Evolutionary conservation across 495 filamentous ascomycete species (phyloP), one percentile per base, ranked within the genome.

Genomic region (Daldinia grandis): DNA sequence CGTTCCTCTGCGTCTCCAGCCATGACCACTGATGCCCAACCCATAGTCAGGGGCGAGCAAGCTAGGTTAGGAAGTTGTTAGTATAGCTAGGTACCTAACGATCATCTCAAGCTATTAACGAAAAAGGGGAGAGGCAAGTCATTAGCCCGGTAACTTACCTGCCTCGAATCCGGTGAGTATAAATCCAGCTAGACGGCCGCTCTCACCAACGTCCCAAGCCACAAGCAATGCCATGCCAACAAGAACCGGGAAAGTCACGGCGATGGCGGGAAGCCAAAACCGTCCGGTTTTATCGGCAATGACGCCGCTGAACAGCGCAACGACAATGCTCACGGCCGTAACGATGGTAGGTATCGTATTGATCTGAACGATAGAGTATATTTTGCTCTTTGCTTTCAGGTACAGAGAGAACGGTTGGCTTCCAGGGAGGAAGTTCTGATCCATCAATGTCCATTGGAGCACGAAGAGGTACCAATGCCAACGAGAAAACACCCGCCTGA

Each of bases 341-440:
- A 68, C 73, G 14, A 79, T 77, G 4, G 78, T 80, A 5, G 79
- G 79, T 44, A 80, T 75, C 28, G 77, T 71, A 59, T 81, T 81
- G 1, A 82, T 72, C 64, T 76, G 69, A 54, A 66, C 69, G 17
- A 76, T 64, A 15, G 72, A 73, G 70, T 76, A 80, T 49, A 64
- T 74, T 66, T 76, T 25, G 66, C 77, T 69, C 50, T 78, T 76
- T 19, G 76, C 75, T 56, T 80, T 80, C 33, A 80, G 62, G 40
- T 79, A 80, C 7, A 80, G 62, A 10, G 74, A 74, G 62, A 78
- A 78, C 1, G 71, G 75, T 15, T 67, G 60, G 3, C 65, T 63
- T 19, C 66, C 73, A 3, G 75, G 74, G n/a, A 69, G 53, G 56
- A 77, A 78, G 58, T 76, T 78, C 54, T 78, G 75, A 35, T 78